Evolutionary conservation across 768 basidiomycete genomes (phyloP).

Genomic region (Gautieria morchelliformis): DNA sequence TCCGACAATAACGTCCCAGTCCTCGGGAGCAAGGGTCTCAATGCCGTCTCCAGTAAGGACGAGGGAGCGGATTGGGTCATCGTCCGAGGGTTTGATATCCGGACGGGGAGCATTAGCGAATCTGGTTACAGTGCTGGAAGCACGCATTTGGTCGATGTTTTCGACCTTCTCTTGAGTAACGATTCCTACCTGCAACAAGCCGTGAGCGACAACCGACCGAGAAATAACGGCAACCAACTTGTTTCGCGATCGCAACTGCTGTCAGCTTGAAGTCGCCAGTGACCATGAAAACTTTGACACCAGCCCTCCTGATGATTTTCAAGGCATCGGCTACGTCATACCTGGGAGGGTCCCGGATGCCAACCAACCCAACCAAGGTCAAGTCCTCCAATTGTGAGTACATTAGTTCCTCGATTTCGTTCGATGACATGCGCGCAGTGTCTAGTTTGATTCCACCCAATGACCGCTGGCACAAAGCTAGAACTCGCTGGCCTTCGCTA

Average conservation of each 20-base stretch:
- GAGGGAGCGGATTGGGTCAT: conserved; percentile 29
- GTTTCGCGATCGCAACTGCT: conserved; percentile 40
- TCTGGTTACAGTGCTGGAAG: conserved; percentile 11
- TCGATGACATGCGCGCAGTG: conserved; percentile 22
- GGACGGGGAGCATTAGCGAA: conserved; percentile 12
- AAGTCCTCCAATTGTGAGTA: conserved; percentile 21
- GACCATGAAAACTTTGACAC: conserved; percentile 40
- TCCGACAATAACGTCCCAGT: conserved; percentile 33
- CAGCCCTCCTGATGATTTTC: conserved; percentile 39
- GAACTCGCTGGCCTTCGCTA: conserved; percentile 43
- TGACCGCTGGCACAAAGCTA: conserved; percentile 30
- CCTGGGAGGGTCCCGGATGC: conserved; percentile 48
- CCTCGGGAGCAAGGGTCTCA: conserved; percentile 22
- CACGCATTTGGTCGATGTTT: conserved; percentile 22
- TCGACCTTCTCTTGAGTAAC: conserved; percentile 30
- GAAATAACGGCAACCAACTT: conserved; percentile 30
- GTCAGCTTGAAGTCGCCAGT: conserved; percentile 47
- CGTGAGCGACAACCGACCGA: conserved; percentile 23
- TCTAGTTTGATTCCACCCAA: conserved; percentile 20
- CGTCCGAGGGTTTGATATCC: conserved; percentile 26
- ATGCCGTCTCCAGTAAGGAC: conserved; percentile 38
- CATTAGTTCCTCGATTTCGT: conserved; percentile 29
- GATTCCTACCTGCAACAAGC: conserved; percentile 28
- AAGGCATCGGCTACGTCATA: conserved; percentile 45
- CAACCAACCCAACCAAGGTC: conserved; percentile 43